A percentile compares a stretch with the other conserved stretches of the same genome.
Evolutionary conservation across 78 protist genomes (phyloP).

Genomic region (Dictyostelium intermedium): DNA sequence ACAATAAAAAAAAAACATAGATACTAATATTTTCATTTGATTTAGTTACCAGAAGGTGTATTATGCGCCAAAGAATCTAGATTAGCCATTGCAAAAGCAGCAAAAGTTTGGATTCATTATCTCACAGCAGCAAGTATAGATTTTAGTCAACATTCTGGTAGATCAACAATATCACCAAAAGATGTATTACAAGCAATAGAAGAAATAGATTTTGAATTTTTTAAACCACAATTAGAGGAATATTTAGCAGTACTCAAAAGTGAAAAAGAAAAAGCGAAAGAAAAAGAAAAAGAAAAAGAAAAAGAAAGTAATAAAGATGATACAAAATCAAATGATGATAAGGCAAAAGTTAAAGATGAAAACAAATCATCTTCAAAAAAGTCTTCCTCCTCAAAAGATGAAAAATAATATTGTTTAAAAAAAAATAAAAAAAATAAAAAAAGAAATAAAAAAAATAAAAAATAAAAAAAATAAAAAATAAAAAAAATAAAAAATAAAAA

Average conservation of each 20-base stretch:
- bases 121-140: slow-evolving; percentile 37
- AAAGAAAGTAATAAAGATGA: slow-evolving; percentile 18
- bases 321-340: background rate
- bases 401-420: background rate
- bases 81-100: slow-evolving; percentile 60
- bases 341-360: background rate
- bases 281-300: slow-evolving; percentile 16
- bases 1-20: background rate
- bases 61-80: slow-evolving; percentile 42
- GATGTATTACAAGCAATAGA: slow-evolving; percentile 45
- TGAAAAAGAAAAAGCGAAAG: background rate
- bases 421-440: background rate
- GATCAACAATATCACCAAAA: slow-evolving; percentile 44
- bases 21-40: background rate
- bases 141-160: slow-evolving; percentile 23
- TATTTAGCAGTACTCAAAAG: background rate
- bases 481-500: background rate
- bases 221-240: slow-evolving; percentile 24
- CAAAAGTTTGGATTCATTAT: slow-evolving; percentile 66
- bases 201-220: slow-evolving; percentile 25
- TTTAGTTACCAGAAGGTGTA: slow-evolving; percentile 48
- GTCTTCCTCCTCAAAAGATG: background rate
- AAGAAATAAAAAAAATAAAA: background rate
- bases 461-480: background rate
- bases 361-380: background rate